These are phyloP conservation scores for Wakefieldia striispora DNA, from an alignment of 768 basidiomycete genomes.

Conservation along the genomic window DNA sequence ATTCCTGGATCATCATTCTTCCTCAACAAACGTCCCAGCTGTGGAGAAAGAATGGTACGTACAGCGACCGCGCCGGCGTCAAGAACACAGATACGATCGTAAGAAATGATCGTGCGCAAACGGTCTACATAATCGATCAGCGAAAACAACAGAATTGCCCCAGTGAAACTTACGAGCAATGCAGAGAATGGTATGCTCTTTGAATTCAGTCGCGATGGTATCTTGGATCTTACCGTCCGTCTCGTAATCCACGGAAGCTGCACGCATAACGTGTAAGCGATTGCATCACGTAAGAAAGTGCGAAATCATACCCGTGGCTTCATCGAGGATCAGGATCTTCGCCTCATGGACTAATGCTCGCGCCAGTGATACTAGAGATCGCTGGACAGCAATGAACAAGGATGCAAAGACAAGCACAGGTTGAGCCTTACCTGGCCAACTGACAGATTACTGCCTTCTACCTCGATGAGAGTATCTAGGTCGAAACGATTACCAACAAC, in stretches of 20 bases:
- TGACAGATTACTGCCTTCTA: slow-evolving; percentile 82
- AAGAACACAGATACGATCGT: slow-evolving; percentile 88
- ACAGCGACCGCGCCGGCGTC: slow-evolving; percentile 76
- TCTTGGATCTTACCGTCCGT: slow-evolving; percentile 90
- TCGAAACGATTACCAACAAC: slow-evolving; percentile 56
- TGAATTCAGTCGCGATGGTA: slow-evolving; percentile 83
- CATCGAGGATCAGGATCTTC: slow-evolving; percentile 84
- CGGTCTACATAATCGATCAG: slow-evolving; percentile 52
- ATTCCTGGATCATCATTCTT: slow-evolving; percentile 48
- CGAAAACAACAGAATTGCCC: background rate
- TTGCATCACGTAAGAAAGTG: background rate
- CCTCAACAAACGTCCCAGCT: background rate
- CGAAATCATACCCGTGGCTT: slow-evolving; percentile 63
- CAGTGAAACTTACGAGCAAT: slow-evolving; percentile 67
- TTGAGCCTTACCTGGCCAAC: slow-evolving; percentile 47
- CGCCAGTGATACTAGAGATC: slow-evolving; percentile 83
- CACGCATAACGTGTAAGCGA: background rate
- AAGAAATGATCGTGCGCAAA: slow-evolving; percentile 80
- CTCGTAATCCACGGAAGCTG: slow-evolving; percentile 85
- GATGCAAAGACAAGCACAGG: too few relatives aligned
- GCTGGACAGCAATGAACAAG: slow-evolving; percentile 35
- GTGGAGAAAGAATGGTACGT: slow-evolving; percentile 24
- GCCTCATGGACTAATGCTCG: slow-evolving; percentile 86
- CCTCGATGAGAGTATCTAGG: slow-evolving; percentile 80
- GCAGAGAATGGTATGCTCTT: slow-evolving; percentile 80